Percentiles rank a stretch among this genome's conserved stretches.
phyloP scores from a whole-genome alignment of 352 stramenopile species.

The Pythium folliculosum region DNA sequence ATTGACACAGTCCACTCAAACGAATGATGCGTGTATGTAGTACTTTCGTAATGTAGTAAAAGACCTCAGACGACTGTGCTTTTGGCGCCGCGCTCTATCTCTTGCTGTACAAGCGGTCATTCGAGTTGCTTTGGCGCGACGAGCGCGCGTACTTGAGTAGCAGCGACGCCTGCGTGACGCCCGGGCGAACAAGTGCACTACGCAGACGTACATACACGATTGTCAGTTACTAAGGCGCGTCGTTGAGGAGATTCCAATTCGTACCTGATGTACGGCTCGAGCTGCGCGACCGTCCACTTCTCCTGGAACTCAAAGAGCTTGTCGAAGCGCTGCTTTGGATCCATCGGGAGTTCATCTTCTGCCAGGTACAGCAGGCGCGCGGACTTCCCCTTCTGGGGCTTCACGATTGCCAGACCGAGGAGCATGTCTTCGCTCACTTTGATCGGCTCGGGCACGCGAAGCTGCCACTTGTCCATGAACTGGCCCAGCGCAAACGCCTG shows the following conservation, averaged over 20 bases:
- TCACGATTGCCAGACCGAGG: slow-evolving; percentile 57
- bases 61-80: neutral
- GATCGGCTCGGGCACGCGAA: slow-evolving; percentile 71
- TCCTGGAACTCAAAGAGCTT: slow-evolving; percentile 78
- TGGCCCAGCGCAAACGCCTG: slow-evolving; percentile 49
- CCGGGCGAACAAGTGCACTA: slow-evolving; percentile 63
- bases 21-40: neutral
- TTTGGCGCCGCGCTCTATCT: slow-evolving; percentile 28
- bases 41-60: no score
- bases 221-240: neutral
- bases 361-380: slow-evolving; percentile 65
- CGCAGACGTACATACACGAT: neutral
- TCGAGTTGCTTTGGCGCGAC: slow-evolving; percentile 71
- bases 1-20: slow-evolving; percentile 14
- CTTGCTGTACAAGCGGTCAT: slow-evolving; percentile 77
- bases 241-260: slow-evolving; percentile 13
- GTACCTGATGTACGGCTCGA: slow-evolving; percentile 84
- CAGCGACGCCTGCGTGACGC: slow-evolving; percentile 72
- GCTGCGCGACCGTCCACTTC: slow-evolving; percentile 80
- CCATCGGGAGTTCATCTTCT: slow-evolving; percentile 60
- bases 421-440: slow-evolving; percentile 67
- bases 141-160: slow-evolving; percentile 83
- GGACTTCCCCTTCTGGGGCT: slow-evolving; percentile 42
- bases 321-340: slow-evolving; percentile 78
- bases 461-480: slow-evolving; percentile 85